These are phyloP conservation scores for Olyra latifolia DNA, from an alignment of 176 grass and related monocot species.

Conservation along the genomic window DNA sequence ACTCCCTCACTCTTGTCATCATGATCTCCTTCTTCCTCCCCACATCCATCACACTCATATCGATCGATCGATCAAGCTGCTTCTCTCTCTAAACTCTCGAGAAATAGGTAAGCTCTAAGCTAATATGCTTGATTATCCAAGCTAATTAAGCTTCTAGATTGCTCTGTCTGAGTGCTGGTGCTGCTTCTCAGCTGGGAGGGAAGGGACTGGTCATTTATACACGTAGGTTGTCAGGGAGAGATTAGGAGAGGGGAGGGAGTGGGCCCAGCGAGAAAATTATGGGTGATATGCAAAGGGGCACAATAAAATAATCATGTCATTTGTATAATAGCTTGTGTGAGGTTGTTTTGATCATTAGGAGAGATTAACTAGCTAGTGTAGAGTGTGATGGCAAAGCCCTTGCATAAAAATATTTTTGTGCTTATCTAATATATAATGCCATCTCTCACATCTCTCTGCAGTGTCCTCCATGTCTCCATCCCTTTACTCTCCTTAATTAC, in stretches of 20 bases:
- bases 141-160: slow-evolving; percentile 21
- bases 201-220: slow-evolving; percentile 49
- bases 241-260: background rate
- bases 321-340: slow-evolving; percentile 43
- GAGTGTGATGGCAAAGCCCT: slow-evolving; percentile 41
- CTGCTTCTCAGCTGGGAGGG: slow-evolving; percentile 18
- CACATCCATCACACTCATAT: slow-evolving; percentile 14
- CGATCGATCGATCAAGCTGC: background rate
- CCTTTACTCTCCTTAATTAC: background rate
- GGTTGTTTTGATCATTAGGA: slow-evolving; percentile 48
- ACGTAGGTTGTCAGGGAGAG: slow-evolving; percentile 26
- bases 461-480: background rate
- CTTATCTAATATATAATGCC: slow-evolving; percentile 38
- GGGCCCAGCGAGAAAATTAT: slow-evolving; percentile 24
- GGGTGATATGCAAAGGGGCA: slow-evolving; percentile 28
- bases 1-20: slow-evolving; percentile 58
- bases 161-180: slow-evolving; percentile 13
- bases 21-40: slow-evolving; percentile 24
- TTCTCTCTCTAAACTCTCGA: background rate
- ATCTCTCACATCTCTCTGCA: slow-evolving; percentile 34
- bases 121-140: too few relatives aligned
- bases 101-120: background rate
- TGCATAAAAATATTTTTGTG: slow-evolving; percentile 27
- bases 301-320: background rate
- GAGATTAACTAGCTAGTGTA: slow-evolving; percentile 14